These are phyloP conservation scores for Mycena galopus DNA, from an alignment of 768 basidiomycete species.

Conservation along the genomic window DNA sequence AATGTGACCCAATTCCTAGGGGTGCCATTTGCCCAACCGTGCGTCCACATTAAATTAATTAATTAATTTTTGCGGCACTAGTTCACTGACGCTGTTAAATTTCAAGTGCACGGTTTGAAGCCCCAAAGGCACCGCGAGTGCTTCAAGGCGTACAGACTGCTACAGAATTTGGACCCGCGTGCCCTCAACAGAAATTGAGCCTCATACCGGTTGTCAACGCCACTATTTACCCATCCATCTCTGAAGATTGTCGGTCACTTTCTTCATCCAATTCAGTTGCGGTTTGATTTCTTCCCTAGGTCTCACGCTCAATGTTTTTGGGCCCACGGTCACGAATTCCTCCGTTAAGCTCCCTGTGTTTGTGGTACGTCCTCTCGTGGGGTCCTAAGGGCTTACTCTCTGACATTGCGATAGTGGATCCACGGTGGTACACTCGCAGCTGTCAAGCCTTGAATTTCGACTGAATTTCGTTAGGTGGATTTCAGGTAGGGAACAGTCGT, in stretches of 20 bases:
- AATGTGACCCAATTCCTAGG: conserved; percentile 20
- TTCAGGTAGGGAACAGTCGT: conserved; percentile 44
- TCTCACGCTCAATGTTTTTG: conserved; percentile 24
- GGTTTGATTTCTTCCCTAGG: background rate
- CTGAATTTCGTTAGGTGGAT: background rate
- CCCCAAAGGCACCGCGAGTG: background rate
- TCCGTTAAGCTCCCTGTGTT: conserved; percentile 11
- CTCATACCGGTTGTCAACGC: background rate
- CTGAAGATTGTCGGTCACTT: conserved; percentile 20
- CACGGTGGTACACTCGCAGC: conserved; percentile 6
- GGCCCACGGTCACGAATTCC: background rate
- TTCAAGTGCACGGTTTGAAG: conserved; percentile 10
- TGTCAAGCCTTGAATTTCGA: background rate
- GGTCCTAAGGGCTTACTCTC: background rate
- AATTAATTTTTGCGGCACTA: background rate
- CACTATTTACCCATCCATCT: background rate
- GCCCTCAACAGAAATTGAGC: conserved; percentile 19
- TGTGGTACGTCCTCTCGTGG: conserved; percentile 6
- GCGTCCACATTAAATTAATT: too few relatives aligned
- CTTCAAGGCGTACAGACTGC: conserved; percentile 15
- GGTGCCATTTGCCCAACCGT: conserved; percentile 16
- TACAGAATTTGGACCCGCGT: conserved; percentile 8
- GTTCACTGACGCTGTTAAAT: too few relatives aligned
- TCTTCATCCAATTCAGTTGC: background rate
- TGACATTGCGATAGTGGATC: conserved; percentile 12